Evolutionary conservation across 2,329 filamentous ascomycete species (phyloP), one percentile per base, ranked within the genome.

Genomic region (Colletotrichum agaves): DNA sequence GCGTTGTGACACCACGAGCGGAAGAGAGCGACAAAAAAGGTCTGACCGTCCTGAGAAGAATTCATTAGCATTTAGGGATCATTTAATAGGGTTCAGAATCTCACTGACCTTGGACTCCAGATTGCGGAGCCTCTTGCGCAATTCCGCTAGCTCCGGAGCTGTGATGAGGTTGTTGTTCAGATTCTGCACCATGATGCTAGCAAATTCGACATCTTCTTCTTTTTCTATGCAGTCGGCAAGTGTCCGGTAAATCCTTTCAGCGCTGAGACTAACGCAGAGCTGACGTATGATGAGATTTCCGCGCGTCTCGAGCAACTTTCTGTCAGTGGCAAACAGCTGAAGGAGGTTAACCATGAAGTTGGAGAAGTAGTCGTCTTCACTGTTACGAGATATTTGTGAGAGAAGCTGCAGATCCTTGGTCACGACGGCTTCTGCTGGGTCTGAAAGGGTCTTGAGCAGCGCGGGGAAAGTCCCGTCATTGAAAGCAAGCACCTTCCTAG

Each of bases 151-250:
- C 78, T 99, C 94, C 1, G 97, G 96, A 0, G 97, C 96, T 2
- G 97, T 99, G 72, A 99, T 98, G 61, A 99, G 89, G 74, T 99
- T 99, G 79, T 99, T 99, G 82, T 99, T 99, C 59, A 99, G 85
- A 74, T 98, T 98, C 78, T 99, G 96, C 33, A 99, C 94, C 96
- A 99, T 99, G 74, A 99, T 98, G 76, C 95, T 98, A 15, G 96
- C 95, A 79, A 99, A 99, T 77, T 99, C 97, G 46, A 99, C 89
- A 76, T 99, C 96, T 80, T 98, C 96, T 78, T 99, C 96, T 75
- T 94, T 97, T 78, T 98, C 96, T 10, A 99, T 92, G 73, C 96
- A 98, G 74, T 99, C 96, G 27, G 96, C 97, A 71, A 99, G 85
- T 2, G 94, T 98, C 35, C 96, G 90, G 75, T 98, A 99, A 66